A percentile compares a stretch with the other conserved stretches of the same genome.
Evolutionary conservation across 805 yeast species (phyloP).

Genomic region (Kregervanrija pseudodelftensis): DNA sequence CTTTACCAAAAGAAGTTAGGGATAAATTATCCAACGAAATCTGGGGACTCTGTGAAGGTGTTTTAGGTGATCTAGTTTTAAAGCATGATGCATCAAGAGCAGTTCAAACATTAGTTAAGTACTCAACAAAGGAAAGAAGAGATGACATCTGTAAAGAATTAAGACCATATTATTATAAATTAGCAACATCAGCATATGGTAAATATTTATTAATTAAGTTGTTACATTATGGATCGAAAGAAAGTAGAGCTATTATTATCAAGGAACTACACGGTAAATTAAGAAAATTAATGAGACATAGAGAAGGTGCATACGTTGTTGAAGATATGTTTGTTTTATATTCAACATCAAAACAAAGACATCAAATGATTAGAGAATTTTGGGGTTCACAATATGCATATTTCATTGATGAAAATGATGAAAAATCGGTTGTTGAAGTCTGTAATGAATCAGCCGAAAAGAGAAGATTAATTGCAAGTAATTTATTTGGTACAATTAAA

Average conservation of each 20-base stretch:
- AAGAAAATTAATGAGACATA: constrained; percentile 89
- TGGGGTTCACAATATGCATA: constrained; percentile 96
- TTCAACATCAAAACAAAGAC: constrained; percentile 75
- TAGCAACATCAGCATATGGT: constrained; percentile 92
- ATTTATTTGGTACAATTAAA: constrained; percentile 73
- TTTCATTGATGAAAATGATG: constrained; percentile 68
- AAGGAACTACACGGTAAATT: constrained; percentile 86
- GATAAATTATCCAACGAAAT: constrained; percentile 74
- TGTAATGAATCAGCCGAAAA: constrained; percentile 67
- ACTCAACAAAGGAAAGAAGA: constrained; percentile 74
- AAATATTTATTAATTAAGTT: constrained; percentile 84
- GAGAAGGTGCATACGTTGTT: constrained; percentile 96
- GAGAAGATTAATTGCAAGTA: constrained; percentile 64
- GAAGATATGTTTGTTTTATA: constrained; percentile 87
- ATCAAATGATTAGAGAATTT: constrained; percentile 90
- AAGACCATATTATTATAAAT: constrained; percentile 67
- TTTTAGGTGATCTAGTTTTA: constrained; percentile 75
- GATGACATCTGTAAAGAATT: constrained; percentile 58
- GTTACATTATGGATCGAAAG: constrained; percentile 85
- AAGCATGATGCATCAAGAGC: constrained; percentile 97
- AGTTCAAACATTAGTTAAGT: constrained; percentile 87
- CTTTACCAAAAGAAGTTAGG: constrained; percentile 69
- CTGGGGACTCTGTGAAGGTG: constrained; percentile 75
- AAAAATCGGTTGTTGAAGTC: constrained; percentile 57
- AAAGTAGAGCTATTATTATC: constrained; percentile 65